Base-by-base conservation (phyloP, 768 basidiomycete genomes). In the Boletus subparvulus region DNA sequence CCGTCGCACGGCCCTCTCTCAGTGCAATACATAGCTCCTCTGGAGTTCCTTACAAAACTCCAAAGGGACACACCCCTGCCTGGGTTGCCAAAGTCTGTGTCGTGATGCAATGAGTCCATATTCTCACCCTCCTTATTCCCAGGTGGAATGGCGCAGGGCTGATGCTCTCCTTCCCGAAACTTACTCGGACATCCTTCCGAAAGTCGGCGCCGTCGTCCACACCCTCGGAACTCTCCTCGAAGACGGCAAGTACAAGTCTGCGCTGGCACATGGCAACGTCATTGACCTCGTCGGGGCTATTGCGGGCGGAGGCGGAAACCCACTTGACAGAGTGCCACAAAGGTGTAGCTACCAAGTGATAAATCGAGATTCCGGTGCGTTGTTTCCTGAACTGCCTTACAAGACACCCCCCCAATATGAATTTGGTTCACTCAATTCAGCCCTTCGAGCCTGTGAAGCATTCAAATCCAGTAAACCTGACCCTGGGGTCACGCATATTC, bases 191-290 rank as follows among this genome's bases (percentile, higher is more conserved):
- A 74, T 94, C 21, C 78, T 98, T 47, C 78, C 84, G 0, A 73
- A 77, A 24, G 83, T 81, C 26, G 82, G 82, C 24, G 92, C 88
- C 1, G 88, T 98, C 30, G 93, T 99, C 37, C 94, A 98, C 70
- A 96, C 97, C 2, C 79, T 98, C 19, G 97, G 97, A 44, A 92
- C 88, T 11, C 83, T 99, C 47, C 77, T 98, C 33, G 92, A 95
- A 68, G 84, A 86, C 64, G 77, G 79, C 19, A 77, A 74, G 43
- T 99, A 99, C 78, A 99, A 99, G 73, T 69, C 77, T 37, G 82
- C 85, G 37, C 62, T 98, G 43, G 77, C 78, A 58, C 77, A 78
- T 50, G 85, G 85, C 13, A 77, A 89, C 66, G 46, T 87, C 26
- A 62, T 79, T 16, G 79, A 77, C 12, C 72, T 89, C 36, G 52